Percentiles rank a stretch among this genome's conserved stretches.
phyloP scores from a whole-genome alignment of 75 land plant genomes.

The Cunninghamia lanceolata region DNA sequence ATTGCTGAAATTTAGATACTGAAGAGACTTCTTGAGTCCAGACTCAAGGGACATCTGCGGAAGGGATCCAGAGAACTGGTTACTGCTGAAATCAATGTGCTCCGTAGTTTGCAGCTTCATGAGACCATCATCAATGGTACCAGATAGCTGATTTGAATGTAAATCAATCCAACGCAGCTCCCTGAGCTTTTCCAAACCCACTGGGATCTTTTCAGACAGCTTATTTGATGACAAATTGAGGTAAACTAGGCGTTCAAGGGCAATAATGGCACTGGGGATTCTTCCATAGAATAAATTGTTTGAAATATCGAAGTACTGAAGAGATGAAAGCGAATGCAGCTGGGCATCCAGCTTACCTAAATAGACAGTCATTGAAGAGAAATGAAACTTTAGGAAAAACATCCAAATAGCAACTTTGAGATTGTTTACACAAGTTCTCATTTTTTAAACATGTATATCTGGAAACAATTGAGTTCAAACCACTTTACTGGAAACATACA shows the following conservation, averaged over 20 bases:
- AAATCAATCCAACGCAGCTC: conserved; percentile 55
- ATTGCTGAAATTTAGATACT: conserved; percentile 51
- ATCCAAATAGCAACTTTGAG: not conserved
- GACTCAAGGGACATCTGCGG: conserved; percentile 35
- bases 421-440: not conserved
- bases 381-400: conserved; percentile 10
- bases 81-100: conserved; percentile 63
- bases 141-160: conserved; percentile 35
- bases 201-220: conserved; percentile 35
- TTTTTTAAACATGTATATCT: not conserved
- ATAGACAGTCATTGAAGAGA: conserved; percentile 41
- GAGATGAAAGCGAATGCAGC: conserved; percentile 29
- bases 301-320: conserved; percentile 58
- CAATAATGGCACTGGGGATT: conserved; percentile 43
- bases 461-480: not conserved
- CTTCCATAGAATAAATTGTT: conserved; percentile 51
- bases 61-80: conserved; percentile 59
- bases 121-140: conserved; percentile 25
- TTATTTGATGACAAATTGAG: conserved; percentile 52
- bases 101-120: conserved; percentile 35
- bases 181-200: conserved; percentile 34
- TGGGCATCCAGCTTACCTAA: conserved; percentile 47
- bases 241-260: conserved; percentile 32
- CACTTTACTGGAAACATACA: not conserved
- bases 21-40: conserved; percentile 35